These are phyloP conservation scores for Oryza punctata DNA, from an alignment of 176 grass and related monocot species.

Conservation along the genomic window DNA sequence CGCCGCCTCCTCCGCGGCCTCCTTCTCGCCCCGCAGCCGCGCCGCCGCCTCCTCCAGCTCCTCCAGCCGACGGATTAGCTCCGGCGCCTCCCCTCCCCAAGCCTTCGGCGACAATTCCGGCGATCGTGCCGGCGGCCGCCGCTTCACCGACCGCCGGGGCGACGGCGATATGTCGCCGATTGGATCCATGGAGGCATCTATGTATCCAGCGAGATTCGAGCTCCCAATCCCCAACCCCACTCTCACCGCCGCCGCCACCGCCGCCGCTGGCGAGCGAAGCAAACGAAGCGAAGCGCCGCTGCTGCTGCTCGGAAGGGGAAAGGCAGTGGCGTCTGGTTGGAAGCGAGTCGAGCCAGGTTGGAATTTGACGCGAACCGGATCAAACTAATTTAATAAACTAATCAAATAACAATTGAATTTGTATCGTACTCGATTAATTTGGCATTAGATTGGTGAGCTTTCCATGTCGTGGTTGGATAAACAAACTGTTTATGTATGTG, in stretches of 20 bases:
- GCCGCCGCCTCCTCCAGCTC: constrained; percentile 43
- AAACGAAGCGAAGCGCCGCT: not conserved
- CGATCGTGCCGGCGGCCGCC: constrained; percentile 27
- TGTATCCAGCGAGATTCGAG: not conserved
- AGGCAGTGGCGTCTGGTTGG: constrained; percentile 40
- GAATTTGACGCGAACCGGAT: constrained; percentile 23
- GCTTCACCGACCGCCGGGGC: constrained; percentile 49
- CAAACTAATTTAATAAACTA: not conserved
- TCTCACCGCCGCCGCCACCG: not conserved
- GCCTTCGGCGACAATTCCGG: constrained; percentile 51
- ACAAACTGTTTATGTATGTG: not conserved
- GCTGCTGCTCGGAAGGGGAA: not conserved
- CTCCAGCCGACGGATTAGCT: constrained; percentile 46
- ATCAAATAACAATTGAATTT: constrained; percentile 20
- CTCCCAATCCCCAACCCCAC: not conserved
- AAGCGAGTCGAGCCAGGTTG: constrained; percentile 47
- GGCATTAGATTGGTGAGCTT: constrained; percentile 42
- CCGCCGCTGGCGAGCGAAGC: not conserved
- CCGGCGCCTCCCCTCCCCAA: not conserved
- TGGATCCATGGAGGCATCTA: constrained; percentile 59
- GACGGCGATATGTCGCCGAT: constrained; percentile 17
- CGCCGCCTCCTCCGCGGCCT: constrained; percentile 49
- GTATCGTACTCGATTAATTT: not conserved
- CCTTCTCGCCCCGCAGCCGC: constrained; percentile 51
- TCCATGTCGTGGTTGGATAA: constrained; percentile 34